Percentiles rank a stretch among this genome's conserved stretches.
Conservation (phyloP, 345 rosid genomes). For the Balakata baccata region DNA sequence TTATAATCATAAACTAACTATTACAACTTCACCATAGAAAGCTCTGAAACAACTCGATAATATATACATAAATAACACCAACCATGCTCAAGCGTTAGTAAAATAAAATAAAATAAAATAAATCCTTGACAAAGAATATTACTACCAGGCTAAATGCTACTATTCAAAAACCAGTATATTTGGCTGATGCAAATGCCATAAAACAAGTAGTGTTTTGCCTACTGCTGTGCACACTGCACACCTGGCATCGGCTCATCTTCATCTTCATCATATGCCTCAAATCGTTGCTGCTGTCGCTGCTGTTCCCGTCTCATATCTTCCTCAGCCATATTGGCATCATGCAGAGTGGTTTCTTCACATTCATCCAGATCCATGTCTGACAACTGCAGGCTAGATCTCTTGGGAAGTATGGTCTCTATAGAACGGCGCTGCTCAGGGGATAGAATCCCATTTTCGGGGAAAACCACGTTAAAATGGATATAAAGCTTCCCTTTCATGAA, state of each 20-base stretch:
- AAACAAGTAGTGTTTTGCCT: background rate
- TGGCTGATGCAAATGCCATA: background rate
- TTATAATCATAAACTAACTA: background rate
- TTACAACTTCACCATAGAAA: background rate
- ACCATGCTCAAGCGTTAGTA: background rate
- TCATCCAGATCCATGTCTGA: conserved; percentile 71
- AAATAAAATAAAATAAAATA: background rate
- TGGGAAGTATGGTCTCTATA: conserved; percentile 49
- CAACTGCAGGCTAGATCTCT: conserved; percentile 42
- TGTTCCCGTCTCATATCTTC: conserved; percentile 33
- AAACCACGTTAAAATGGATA: conserved; percentile 61
- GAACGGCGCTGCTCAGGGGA: conserved; percentile 50
- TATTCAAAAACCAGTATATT: background rate
- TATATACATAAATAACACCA: background rate
- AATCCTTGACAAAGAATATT: background rate
- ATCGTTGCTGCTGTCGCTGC: conserved; percentile 40
- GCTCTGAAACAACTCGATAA: background rate
- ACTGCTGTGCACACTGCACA: conserved; percentile 73
- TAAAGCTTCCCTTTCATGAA: conserved; percentile 76
- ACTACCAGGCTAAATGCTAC: background rate
- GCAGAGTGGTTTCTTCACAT: conserved; percentile 73
- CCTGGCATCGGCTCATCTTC: conserved; percentile 33
- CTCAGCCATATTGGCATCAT: conserved; percentile 66
- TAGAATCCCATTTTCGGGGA: conserved; percentile 44
- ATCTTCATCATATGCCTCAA: conserved; percentile 66